phyloP scores from a whole-genome alignment of 495 filamentous ascomycete species.

The Aspergillus taichungensis region DNA sequence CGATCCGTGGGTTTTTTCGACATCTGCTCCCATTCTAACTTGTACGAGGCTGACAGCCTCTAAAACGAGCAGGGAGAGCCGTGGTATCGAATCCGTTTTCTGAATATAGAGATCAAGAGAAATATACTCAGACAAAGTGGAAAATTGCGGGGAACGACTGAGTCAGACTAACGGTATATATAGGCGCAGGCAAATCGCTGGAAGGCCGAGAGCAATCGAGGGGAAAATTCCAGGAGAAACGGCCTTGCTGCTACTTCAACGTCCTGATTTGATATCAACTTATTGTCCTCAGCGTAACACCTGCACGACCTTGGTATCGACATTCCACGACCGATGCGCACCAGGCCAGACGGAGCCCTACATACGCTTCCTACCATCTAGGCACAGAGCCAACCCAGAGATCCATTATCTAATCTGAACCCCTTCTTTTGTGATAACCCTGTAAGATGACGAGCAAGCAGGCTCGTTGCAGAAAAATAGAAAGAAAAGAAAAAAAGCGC shows the following conservation, averaged over 20 bases:
- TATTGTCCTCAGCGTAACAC: conserved; percentile 6
- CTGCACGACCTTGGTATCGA: conserved; percentile 6
- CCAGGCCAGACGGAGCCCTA: conserved; percentile 3
- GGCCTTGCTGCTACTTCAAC: not conserved
- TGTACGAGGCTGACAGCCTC: not conserved
- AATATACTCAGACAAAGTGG: not conserved
- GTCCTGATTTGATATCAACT: conserved; percentile 10
- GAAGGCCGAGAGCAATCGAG: not conserved
- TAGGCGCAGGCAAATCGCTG: not conserved
- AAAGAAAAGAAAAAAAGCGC: not conserved
- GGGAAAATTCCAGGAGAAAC: not conserved
- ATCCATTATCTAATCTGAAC: not conserved
- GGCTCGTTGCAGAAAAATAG: not conserved
- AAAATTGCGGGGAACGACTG: not conserved
- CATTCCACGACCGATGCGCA: conserved; percentile 12
- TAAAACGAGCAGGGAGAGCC: not conserved
- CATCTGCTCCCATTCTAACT: conserved; percentile 8
- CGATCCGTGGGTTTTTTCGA: conserved; percentile 9
- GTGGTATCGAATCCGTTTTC: not conserved
- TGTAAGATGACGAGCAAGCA: too few relatives aligned
- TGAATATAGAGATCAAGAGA: not conserved
- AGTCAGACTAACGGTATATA: conserved; percentile 1
- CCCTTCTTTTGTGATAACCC: too few relatives aligned
- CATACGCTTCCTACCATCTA: not conserved
- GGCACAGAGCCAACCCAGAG: not conserved